Percentiles rank a stretch among this genome's conserved stretches.
Conservation (phyloP, 768 basidiomycete genomes). For the Chalciporus piperatus region DNA sequence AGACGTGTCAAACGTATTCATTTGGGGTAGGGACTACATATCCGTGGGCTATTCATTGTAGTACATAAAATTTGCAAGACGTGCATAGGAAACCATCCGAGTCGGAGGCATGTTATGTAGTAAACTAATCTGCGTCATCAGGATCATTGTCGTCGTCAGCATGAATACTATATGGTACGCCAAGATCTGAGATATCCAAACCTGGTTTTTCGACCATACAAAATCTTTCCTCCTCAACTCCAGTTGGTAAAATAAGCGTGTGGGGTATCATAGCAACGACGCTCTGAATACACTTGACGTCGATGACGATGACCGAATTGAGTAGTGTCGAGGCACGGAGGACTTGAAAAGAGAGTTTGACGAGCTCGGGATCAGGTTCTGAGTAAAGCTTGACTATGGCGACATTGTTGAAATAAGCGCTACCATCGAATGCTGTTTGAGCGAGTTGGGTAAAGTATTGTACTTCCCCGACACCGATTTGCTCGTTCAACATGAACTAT, state of each 20-base stretch:
- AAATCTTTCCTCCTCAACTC: conserved; percentile 9
- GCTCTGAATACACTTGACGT: conserved; percentile 14
- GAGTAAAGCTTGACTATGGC: conserved; percentile 24
- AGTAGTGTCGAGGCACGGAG: conserved; percentile 16
- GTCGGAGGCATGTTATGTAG: no score
- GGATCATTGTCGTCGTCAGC: background rate
- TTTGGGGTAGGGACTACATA: no score
- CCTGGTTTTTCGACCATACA: conserved; percentile 31
- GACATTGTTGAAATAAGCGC: background rate
- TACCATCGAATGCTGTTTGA: background rate
- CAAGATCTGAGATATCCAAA: conserved; percentile 13
- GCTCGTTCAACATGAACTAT: background rate
- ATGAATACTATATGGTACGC: background rate
- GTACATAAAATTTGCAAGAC: no score
- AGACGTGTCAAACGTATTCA: no score
- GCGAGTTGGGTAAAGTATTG: conserved; percentile 11
- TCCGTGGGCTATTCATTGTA: no score
- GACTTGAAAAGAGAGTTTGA: conserved; percentile 17
- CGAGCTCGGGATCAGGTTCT: conserved; percentile 13
- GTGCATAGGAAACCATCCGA: no score
- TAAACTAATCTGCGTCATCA: no score
- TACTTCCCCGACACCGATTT: conserved; percentile 19
- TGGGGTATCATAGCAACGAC: conserved; percentile 28
- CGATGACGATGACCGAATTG: conserved; percentile 13
- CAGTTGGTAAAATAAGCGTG: background rate